Evolutionary conservation across 1,284 basidiomycete species (phyloP), one percentile per base, ranked within the genome.

Genomic region (Athelia psychrophila): DNA sequence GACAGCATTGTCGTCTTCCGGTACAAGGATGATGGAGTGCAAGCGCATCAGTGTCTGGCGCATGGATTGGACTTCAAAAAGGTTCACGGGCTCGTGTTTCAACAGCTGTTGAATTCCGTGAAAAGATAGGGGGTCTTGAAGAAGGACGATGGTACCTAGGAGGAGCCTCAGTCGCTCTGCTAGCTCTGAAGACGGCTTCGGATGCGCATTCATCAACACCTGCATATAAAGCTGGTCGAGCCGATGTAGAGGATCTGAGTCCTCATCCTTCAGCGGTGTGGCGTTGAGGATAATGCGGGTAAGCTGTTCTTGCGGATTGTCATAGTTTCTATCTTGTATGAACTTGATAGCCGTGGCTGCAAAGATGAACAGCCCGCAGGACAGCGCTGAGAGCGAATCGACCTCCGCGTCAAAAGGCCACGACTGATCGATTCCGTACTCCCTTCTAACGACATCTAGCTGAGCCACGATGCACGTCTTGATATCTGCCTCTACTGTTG

Each of bases 191-290:
- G 22, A 46, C n/a, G 12, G 9, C 6, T 23, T 24, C 8, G 10
- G 19, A 27, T 19, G 23, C 4, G 44, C 44, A 46, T 23, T 22
- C 5, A 10, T 27, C 44, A 46, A 23, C 9, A 46, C 25, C 25
- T 46, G 20, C 44, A 27, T 46, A n/a, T 46, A 46, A 23, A 46
- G 23, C 23, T 46, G 22, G 23, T 46, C 44, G 25, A 46, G 44
- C 10, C 19, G 6, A 23, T 42, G 38, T 42, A 5, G 5, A n/a
- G 23, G 24, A 24, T 46, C 44, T 22, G 9, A 16, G 38, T 6
- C 6, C 5, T 4, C 5, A 6, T 20, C n/a, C 24, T 46, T 27
- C 8, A 24, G 19, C 15, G 19, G 10, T 5, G 16, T 46, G 6
- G 6, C 5, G 23, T 10, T 46, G n/a, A 10, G 44, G 16, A 24